Evolutionary conservation across 2,329 filamentous ascomycete genomes (phyloP).

Genomic region (Fusarium sororula): DNA sequence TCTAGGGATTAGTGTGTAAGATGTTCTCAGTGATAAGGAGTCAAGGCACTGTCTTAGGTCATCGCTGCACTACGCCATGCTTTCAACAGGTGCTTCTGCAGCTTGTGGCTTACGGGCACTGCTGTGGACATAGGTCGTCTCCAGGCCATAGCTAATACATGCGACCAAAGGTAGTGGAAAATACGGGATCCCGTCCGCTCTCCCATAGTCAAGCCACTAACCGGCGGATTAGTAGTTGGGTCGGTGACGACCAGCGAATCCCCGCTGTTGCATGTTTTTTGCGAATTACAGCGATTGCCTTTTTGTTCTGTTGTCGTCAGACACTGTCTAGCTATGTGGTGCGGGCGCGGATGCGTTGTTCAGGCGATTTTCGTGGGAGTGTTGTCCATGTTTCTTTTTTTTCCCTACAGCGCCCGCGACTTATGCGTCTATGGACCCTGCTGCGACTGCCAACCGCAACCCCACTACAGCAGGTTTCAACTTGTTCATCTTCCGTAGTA

Average conservation of each 20-base stretch:
- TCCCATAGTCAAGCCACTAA: not conserved
- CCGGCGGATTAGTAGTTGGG: not conserved
- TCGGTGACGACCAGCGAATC: not conserved
- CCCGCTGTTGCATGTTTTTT: constrained; percentile 1
- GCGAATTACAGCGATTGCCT: not conserved
- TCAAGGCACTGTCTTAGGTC: too few species aligned
- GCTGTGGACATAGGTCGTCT: not conserved
- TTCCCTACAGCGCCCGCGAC: fast-evolving
- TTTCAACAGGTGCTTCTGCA: not conserved
- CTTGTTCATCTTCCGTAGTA: constrained; percentile 9
- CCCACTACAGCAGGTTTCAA: constrained; percentile 3
- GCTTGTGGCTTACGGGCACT: fast-evolving
- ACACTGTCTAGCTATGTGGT: not conserved
- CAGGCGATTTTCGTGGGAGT: too few species aligned
- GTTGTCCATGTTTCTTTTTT: not conserved
- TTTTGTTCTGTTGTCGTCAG: not conserved
- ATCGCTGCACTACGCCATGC: fast-evolving
- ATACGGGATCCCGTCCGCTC: constrained; percentile 2
- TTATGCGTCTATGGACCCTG: not conserved
- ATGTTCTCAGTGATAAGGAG: too few species aligned
- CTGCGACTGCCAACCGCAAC: not conserved
- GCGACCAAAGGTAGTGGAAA: constrained; percentile 1
- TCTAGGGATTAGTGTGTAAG: too few species aligned
- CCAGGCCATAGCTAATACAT: not conserved
- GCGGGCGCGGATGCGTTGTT: not conserved